Conservation (phyloP, 176 grass and related monocot species). For the Aegilops bicornis region DNA sequence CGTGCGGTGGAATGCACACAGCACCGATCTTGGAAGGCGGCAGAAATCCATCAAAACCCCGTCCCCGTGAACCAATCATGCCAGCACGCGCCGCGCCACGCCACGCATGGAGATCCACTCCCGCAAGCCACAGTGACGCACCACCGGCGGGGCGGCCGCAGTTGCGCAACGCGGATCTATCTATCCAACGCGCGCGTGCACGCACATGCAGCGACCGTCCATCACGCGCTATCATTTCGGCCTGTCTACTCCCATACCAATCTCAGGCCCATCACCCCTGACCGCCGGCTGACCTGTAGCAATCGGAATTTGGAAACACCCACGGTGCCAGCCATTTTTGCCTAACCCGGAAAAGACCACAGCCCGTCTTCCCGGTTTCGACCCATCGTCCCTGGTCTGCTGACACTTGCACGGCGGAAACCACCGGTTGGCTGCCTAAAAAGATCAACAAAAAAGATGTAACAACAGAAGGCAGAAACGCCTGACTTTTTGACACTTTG, state of each 20-base stretch:
- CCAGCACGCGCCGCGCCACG: background rate
- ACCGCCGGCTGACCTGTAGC: background rate
- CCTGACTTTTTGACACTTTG: background rate
- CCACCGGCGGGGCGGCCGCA: background rate
- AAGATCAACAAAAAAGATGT: background rate
- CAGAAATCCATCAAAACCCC: background rate
- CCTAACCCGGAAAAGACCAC: background rate
- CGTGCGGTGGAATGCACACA: background rate
- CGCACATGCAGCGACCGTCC: conserved; percentile 22
- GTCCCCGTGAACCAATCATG: background rate
- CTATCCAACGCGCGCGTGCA: background rate
- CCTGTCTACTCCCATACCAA: background rate
- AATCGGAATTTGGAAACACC: background rate
- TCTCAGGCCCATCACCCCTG: background rate
- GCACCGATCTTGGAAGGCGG: no score
- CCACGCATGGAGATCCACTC: background rate
- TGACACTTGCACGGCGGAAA: background rate
- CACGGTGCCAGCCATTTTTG: background rate
- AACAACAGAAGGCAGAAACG: background rate
- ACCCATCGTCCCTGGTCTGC: background rate
- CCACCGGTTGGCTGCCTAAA: background rate
- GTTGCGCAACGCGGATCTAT: background rate
- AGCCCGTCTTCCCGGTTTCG: background rate
- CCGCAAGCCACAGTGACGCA: background rate
- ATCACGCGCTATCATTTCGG: conserved; percentile 27